Evolutionary conservation across 192 early-diverging fungal species (phyloP).

Genomic region (Linderina pennispora): DNA sequence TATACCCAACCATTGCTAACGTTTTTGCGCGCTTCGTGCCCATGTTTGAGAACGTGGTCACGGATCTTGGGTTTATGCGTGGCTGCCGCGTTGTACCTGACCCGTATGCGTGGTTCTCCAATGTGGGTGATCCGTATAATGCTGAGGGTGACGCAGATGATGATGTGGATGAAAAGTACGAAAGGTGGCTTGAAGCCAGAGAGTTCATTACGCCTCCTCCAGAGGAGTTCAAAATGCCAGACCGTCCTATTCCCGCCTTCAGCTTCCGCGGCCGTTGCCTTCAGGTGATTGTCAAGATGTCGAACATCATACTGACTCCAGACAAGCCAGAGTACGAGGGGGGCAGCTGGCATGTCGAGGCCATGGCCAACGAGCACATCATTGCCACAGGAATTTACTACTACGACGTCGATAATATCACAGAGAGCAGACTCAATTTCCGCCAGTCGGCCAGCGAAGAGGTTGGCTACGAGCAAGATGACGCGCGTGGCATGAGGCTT

Average conservation of each 20-base stretch:
- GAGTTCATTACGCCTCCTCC: slow-evolving; percentile 26
- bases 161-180: slow-evolving; percentile 16
- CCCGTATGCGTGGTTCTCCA: slow-evolving; percentile 18
- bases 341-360: slow-evolving; percentile 64
- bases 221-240: slow-evolving; percentile 27
- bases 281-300: slow-evolving; percentile 70
- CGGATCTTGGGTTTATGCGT: slow-evolving; percentile 6
- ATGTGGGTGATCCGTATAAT: background rate
- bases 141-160: slow-evolving; percentile 8
- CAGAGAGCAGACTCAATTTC: slow-evolving; percentile 53
- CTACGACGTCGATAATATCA: slow-evolving; percentile 65
- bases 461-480: slow-evolving; percentile 17
- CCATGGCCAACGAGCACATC: slow-evolving; percentile 63
- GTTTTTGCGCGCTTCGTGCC: slow-evolving; percentile 47
- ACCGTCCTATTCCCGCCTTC: slow-evolving; percentile 13
- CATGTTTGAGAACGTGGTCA: slow-evolving; percentile 49
- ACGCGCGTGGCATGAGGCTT: slow-evolving; percentile 8
- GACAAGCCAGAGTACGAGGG: slow-evolving; percentile 54
- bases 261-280: slow-evolving; percentile 32
- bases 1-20: slow-evolving; percentile 38
- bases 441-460: slow-evolving; percentile 19
- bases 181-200: slow-evolving; percentile 8
- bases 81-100: slow-evolving; percentile 5
- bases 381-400: slow-evolving; percentile 70
- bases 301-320: slow-evolving; percentile 60